Conservation (phyloP, 225 moss, liverwort and hornwort genomes). For the Bryoerythrophyllum caledonicum region DNA sequence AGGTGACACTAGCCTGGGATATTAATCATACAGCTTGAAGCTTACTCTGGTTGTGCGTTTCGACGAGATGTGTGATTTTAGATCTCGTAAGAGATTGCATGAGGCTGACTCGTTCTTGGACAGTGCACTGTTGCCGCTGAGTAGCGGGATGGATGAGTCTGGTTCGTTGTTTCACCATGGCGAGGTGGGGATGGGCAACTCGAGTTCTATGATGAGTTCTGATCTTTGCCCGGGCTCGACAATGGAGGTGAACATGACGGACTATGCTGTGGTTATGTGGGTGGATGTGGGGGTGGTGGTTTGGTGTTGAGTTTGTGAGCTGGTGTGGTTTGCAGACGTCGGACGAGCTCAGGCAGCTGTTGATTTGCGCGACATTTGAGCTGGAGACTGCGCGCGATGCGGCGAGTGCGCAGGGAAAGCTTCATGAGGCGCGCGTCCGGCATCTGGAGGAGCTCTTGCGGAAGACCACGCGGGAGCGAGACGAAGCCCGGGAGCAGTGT, state of each 20-base stretch:
- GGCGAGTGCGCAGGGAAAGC: conserved; percentile 57
- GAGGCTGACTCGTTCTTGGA: conserved; percentile 55
- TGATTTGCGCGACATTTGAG: conserved; percentile 67
- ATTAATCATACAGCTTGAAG: neutral
- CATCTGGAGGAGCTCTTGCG: conserved; percentile 77
- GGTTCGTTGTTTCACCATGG: conserved; percentile 48
- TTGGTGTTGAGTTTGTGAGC: neutral
- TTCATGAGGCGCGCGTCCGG: conserved; percentile 77
- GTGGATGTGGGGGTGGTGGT: too few relatives aligned
- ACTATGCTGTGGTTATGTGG: too few relatives aligned
- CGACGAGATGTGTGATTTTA: conserved; percentile 53
- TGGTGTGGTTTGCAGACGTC: conserved; percentile 50
- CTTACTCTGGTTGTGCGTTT: neutral
- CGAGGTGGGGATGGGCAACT: conserved; percentile 45
- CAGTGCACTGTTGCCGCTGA: conserved; percentile 41
- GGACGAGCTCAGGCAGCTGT: conserved; percentile 69
- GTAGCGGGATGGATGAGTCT: conserved; percentile 39
- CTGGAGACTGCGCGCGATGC: conserved; percentile 67
- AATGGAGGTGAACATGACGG: conserved; percentile 38
- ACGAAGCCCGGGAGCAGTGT: conserved; percentile 73
- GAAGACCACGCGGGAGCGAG: conserved; percentile 68
- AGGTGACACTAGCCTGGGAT: conserved; percentile 10
- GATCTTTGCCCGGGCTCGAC: conserved; percentile 34
- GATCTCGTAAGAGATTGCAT: conserved; percentile 58
- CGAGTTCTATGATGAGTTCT: conserved; percentile 43